A percentile compares a stretch with the other conserved stretches of the same genome.
These are phyloP conservation scores for Smallanthus sonchifolius DNA, from an alignment of 129 eudicot genomes.

Conservation along the genomic window DNA sequence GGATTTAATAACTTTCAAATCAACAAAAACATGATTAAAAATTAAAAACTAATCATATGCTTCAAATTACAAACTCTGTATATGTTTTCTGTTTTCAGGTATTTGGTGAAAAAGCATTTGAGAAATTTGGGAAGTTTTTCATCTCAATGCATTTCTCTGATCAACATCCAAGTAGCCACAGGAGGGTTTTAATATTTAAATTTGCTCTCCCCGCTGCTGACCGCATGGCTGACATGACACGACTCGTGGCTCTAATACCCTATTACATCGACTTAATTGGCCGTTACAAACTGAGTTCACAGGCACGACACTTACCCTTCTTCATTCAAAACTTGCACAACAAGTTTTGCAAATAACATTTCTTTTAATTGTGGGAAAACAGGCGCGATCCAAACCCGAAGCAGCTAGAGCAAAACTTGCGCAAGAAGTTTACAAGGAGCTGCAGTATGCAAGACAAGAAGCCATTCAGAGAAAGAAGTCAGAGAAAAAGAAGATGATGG, in stretches of 20 bases:
- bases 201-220: conserved; percentile 75
- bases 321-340: background rate
- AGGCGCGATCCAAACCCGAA: conserved; percentile 92
- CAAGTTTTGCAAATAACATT: conserved; percentile 1
- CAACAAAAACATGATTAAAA: background rate
- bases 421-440: conserved; percentile 81
- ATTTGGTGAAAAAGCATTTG: conserved; percentile 79
- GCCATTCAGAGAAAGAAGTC: conserved; percentile 78
- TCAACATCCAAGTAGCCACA: conserved; percentile 61
- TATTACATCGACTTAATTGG: conserved; percentile 87
- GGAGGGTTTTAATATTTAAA: conserved; percentile 75
- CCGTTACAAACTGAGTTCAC: conserved; percentile 85
- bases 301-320: conserved; percentile 36
- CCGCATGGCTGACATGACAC: conserved; percentile 77
- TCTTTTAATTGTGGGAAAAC: conserved; percentile 3
- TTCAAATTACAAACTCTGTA: background rate
- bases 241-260: conserved; percentile 72
- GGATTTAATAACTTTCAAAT: background rate
- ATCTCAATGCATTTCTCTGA: conserved; percentile 95
- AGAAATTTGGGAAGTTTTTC: conserved; percentile 68
- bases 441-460: conserved; percentile 82
- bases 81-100: conserved; percentile 39
- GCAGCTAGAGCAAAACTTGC: conserved; percentile 79
- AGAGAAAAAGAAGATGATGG: conserved; percentile 75
- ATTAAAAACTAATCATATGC: background rate